These are phyloP conservation scores for Bidens hawaiensis DNA, from an alignment of 140 eudicot genomes.

Conservation along the genomic window DNA sequence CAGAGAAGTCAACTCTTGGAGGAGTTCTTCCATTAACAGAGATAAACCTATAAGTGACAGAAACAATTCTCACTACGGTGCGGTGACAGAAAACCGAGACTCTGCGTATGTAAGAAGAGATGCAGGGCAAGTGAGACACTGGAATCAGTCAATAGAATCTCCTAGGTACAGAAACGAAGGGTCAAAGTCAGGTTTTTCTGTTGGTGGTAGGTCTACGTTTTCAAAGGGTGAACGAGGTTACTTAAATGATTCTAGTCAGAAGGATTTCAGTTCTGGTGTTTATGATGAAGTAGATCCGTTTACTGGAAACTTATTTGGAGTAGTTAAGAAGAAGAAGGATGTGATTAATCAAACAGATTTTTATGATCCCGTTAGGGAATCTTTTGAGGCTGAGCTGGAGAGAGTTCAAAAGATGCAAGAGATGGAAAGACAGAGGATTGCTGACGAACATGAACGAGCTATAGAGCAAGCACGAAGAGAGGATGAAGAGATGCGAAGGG, in stretches of 20 bases:
- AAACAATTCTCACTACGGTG: constrained; percentile 37
- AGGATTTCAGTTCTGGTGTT: constrained; percentile 39
- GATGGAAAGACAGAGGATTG: constrained; percentile 71
- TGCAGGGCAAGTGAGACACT: constrained; percentile 32
- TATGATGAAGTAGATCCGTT: constrained; percentile 77
- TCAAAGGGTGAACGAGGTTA: constrained; percentile 51
- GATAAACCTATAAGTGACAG: constrained; percentile 39
- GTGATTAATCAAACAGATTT: constrained; percentile 47
- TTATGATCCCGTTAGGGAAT: constrained; percentile 92
- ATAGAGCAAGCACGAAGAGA: constrained; percentile 79
- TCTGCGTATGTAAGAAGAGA: constrained; percentile 42
- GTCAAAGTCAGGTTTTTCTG: constrained; percentile 34
- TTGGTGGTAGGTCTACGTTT: constrained; percentile 44
- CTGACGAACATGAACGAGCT: constrained; percentile 88
- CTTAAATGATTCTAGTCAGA: constrained; percentile 47
- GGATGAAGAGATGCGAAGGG: constrained; percentile 78
- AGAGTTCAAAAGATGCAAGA: constrained; percentile 97
- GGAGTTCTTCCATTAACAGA: constrained; percentile 36
- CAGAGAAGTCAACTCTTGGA: constrained; percentile 54
- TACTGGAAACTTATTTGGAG: constrained; percentile 62
- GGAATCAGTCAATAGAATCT: constrained; percentile 54
- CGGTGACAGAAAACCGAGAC: constrained; percentile 29
- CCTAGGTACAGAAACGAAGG: constrained; percentile 42
- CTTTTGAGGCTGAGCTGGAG: constrained; percentile 97
- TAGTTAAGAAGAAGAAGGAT: constrained; percentile 75